Conservation (phyloP, 306 rosid species). For the Pyrus communis region DNA sequence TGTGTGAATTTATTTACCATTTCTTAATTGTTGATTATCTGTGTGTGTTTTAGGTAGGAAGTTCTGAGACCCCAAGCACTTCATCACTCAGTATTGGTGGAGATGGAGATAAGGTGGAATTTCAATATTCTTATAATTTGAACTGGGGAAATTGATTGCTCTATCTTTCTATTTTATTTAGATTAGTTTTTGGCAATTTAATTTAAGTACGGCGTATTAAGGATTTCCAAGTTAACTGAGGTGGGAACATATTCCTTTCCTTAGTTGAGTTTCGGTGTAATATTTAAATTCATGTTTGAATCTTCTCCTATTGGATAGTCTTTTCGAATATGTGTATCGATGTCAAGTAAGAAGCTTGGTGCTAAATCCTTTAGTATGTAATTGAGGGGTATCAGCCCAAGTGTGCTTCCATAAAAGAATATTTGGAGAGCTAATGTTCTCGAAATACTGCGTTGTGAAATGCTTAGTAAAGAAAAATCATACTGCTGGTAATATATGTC, state of each 20-base stretch:
- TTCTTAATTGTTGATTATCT: conserved; percentile 11
- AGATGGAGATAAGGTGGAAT: conserved; percentile 52
- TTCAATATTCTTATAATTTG: neutral
- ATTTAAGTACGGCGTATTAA: neutral
- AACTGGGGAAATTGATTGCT: neutral
- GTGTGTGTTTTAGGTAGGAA: conserved; percentile 47
- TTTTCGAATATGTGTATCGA: neutral
- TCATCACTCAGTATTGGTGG: conserved; percentile 48
- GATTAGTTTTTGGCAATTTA: neutral
- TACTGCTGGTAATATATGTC: neutral
- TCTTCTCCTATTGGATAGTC: neutral
- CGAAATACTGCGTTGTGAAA: neutral
- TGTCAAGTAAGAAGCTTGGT: neutral
- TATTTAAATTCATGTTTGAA: neutral
- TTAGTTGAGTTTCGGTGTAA: neutral
- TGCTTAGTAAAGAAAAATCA: neutral
- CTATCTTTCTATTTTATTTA: neutral
- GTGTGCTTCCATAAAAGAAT: neutral
- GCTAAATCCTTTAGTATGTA: neutral
- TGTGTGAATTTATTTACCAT: neutral
- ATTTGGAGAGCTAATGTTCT: neutral
- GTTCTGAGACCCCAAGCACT: conserved; percentile 52
- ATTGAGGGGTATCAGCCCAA: neutral
- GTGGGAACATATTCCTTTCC: neutral
- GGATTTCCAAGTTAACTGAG: neutral